A percentile compares a stretch with the other conserved stretches of the same genome.
Conservation (phyloP, 2,329 filamentous ascomycete genomes). For the Trichophyton simii region DNA sequence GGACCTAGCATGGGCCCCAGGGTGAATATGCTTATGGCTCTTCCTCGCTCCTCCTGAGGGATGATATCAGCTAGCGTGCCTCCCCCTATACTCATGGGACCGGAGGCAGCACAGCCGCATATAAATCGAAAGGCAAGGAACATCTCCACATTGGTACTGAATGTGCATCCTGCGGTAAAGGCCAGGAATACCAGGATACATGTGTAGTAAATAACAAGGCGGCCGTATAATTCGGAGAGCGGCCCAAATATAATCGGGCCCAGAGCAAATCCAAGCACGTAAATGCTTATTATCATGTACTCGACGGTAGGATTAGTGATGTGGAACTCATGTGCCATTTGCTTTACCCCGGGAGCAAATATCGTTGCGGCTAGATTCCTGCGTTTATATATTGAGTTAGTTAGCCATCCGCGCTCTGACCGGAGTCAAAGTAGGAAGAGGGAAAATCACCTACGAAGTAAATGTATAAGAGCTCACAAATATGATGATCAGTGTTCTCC, state of each 20-base stretch:
- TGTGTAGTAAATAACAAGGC: neutral
- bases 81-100: neutral
- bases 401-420: too few species aligned
- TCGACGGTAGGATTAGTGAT: neutral
- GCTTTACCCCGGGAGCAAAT: slow-evolving; percentile 13
- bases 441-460: slow-evolving; percentile 4
- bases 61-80: neutral
- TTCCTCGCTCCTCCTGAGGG: neutral
- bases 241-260: neutral
- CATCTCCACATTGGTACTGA: neutral
- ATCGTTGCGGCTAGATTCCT: slow-evolving; percentile 10
- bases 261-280: neutral
- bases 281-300: neutral
- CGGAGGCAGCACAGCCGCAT: neutral
- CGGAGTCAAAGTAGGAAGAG: neutral
- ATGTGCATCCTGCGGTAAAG: neutral
- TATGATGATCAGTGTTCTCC: slow-evolving; percentile 6
- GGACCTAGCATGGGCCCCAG: slow-evolving; percentile 23
- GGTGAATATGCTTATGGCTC: slow-evolving; percentile 33
- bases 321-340: slow-evolving; percentile 36
- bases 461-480: slow-evolving; percentile 8
- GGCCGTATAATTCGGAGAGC: neutral
- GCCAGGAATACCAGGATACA: neutral
- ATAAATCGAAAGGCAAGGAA: neutral
- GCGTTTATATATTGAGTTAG: neutral